Percentiles rank a stretch among this genome's conserved stretches.
phyloP scores from a whole-genome alignment of 2,329 filamentous ascomycete genomes.

The Madurella mycetomatis region DNA sequence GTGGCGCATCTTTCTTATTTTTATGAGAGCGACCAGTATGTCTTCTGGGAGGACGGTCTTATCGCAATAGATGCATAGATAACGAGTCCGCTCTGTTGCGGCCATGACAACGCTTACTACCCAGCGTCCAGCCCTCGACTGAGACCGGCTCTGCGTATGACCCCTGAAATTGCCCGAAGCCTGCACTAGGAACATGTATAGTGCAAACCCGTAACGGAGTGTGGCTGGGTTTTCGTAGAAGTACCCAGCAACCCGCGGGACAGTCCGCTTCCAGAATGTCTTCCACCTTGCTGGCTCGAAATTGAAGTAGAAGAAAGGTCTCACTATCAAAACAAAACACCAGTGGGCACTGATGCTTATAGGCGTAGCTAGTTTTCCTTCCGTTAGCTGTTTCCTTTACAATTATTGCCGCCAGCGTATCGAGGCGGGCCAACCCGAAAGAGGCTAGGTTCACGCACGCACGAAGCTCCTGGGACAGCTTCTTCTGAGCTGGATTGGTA shows the following conservation, averaged over 20 bases:
- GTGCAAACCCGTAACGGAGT: not conserved
- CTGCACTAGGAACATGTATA: constrained; percentile 5
- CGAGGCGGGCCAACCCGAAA: no score
- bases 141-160: not conserved
- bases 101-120: no score
- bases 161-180: constrained; percentile 4
- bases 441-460: not conserved
- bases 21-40: no score
- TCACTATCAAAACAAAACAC: constrained; percentile 11
- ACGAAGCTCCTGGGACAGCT: constrained; percentile 11
- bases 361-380: constrained; percentile 1
- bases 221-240: not conserved
- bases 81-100: no score
- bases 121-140: not conserved
- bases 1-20: no score
- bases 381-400: no score
- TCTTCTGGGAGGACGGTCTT: no score
- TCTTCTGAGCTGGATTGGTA: not conserved
- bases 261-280: constrained; percentile 1
- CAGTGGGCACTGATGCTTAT: constrained; percentile 5
- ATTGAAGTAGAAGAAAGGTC: constrained; percentile 10
- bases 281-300: not conserved
- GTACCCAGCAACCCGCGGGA: constrained; percentile 9
- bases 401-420: no score
- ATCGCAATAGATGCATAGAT: no score